A percentile compares a stretch with the other conserved stretches of the same genome.
Conservation (phyloP, 2,329 filamentous ascomycete genomes). For the Ophiostoma sp. region DNA sequence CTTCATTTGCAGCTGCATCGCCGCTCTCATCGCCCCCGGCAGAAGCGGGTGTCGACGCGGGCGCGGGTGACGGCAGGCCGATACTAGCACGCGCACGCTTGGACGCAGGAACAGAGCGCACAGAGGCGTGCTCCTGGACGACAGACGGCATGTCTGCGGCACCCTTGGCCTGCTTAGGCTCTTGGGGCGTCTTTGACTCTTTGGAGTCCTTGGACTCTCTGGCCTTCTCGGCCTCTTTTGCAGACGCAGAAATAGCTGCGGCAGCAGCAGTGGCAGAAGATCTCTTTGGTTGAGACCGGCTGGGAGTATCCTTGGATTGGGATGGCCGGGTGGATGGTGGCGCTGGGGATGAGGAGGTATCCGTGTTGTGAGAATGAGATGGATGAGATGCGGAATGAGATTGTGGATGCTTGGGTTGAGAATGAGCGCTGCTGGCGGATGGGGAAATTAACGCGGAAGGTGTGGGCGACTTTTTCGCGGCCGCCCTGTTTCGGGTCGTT, state of each 20-base stretch:
- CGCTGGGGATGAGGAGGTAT: constrained; percentile 18
- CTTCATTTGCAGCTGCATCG: constrained; percentile 27
- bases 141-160: constrained; percentile 22
- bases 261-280: constrained; percentile 21
- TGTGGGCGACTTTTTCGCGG: constrained; percentile 29
- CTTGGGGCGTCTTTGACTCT: not conserved
- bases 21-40: constrained; percentile 26
- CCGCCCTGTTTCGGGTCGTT: constrained; percentile 29
- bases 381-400: constrained; percentile 4
- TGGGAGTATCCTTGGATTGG: not conserved
- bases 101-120: constrained; percentile 18
- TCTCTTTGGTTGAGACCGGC: constrained; percentile 8
- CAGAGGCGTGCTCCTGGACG: constrained; percentile 21
- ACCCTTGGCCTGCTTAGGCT: constrained; percentile 7
- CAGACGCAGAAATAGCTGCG: constrained; percentile 17
- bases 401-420: constrained; percentile 1
- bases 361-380: constrained; percentile 16
- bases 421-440: constrained; percentile 6
- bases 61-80: constrained; percentile 14
- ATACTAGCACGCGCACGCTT: constrained; percentile 24
- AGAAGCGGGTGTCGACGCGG: constrained; percentile 21
- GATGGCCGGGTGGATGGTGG: constrained; percentile 15
- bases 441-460: constrained; percentile 23
- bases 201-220: constrained; percentile 5
- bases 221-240: constrained; percentile 15